Percentiles rank a stretch among this genome's conserved stretches.
phyloP scores from a whole-genome alignment of 306 rosid genomes.

The Citrullus amarus region DNA sequence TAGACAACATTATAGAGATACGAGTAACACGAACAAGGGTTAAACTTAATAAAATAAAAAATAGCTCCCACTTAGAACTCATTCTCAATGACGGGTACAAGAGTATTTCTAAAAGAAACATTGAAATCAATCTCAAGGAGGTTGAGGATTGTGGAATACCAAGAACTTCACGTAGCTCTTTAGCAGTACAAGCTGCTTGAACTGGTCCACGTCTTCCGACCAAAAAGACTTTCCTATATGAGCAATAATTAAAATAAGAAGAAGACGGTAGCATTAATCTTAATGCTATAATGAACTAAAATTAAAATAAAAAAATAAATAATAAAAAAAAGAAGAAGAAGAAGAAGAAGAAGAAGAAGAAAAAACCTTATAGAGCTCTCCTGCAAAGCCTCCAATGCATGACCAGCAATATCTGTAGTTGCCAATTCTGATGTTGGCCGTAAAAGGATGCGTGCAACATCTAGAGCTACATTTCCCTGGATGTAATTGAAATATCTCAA shows the following conservation, averaged over 20 bases:
- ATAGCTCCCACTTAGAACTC: not conserved
- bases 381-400: slow-evolving; percentile 66
- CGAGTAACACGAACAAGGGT: not conserved
- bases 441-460: slow-evolving; percentile 78
- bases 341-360: not conserved
- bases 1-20: not conserved
- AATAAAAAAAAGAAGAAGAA: too few relatives aligned
- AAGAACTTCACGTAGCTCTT: slow-evolving; percentile 84
- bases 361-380: slow-evolving; percentile 71
- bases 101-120: not conserved
- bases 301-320: not conserved
- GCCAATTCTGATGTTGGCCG: slow-evolving; percentile 60
- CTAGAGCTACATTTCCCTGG: slow-evolving; percentile 98
- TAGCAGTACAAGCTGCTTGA: slow-evolving; percentile 92
- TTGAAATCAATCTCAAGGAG: slow-evolving; percentile 1
- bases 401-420: slow-evolving; percentile 70
- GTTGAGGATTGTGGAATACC: slow-evolving; percentile 38
- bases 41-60: not conserved
- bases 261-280: not conserved
- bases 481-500: slow-evolving; percentile 10
- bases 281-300: slow-evolving; percentile 3
- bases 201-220: slow-evolving; percentile 99
- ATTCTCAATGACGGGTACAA: not conserved
- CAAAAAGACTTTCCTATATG: slow-evolving; percentile 66
- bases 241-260: not conserved